These are phyloP conservation scores for Pseudogymnoascus sp. DNA, from an alignment of 2,329 filamentous ascomycete species.

Conservation along the genomic window DNA sequence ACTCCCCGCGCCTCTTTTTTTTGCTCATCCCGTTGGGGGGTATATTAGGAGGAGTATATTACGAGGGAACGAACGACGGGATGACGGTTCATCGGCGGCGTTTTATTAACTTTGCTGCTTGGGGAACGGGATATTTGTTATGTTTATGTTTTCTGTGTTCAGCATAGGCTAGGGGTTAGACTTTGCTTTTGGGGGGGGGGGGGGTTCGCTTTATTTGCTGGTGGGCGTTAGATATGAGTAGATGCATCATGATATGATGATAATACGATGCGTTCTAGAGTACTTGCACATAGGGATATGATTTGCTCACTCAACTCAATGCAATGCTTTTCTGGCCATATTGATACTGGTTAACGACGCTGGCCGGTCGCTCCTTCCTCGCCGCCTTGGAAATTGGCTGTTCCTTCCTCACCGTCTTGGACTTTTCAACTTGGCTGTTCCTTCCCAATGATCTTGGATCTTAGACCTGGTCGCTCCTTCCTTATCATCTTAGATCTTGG, in stretches of 20 bases:
- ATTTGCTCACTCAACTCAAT: background rate
- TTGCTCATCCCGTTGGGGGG: background rate
- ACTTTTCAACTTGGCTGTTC: background rate
- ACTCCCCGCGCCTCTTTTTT: background rate
- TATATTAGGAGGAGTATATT: background rate
- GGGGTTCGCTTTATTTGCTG: background rate
- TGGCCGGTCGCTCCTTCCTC: background rate
- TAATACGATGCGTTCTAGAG: background rate
- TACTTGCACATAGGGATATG: background rate
- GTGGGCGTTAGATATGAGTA: background rate
- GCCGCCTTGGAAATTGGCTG: background rate
- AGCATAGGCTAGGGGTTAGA: background rate
- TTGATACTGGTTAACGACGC: background rate
- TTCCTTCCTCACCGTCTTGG: background rate
- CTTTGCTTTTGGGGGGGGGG: background rate
- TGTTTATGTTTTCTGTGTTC: background rate
- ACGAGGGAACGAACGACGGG: background rate
- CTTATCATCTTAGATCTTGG: background rate
- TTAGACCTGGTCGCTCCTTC: background rate
- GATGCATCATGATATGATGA: background rate
- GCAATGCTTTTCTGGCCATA: background rate
- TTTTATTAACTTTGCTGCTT: background rate
- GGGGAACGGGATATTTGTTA: background rate
- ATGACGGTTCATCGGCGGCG: slow-evolving; percentile 2
- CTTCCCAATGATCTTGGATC: background rate